A percentile compares a stretch with the other conserved stretches of the same genome.
Evolutionary conservation across 2,329 filamentous ascomycete genomes (phyloP).

Genomic region (Pochonia chlamydosporia): DNA sequence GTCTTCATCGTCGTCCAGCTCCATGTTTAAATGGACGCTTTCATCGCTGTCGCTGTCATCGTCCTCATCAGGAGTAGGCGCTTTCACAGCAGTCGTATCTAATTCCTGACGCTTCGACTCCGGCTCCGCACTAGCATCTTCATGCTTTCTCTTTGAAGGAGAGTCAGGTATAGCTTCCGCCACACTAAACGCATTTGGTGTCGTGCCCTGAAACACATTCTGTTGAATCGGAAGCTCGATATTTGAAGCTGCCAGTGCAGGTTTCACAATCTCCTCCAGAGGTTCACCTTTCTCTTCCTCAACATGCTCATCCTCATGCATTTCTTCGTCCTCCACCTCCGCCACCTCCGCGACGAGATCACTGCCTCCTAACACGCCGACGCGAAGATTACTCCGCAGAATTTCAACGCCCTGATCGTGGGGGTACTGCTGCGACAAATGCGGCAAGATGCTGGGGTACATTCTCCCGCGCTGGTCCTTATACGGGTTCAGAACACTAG

Average conservation of each 20-base stretch:
- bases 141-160: constrained; percentile 33
- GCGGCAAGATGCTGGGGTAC: constrained; percentile 72
- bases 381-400: constrained; percentile 54
- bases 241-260: constrained; percentile 15
- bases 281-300: background rate
- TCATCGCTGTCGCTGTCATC: constrained; percentile 42
- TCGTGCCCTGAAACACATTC: constrained; percentile 29
- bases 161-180: constrained; percentile 17
- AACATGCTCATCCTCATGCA: background rate
- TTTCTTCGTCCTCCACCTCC: constrained; percentile 29
- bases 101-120: constrained; percentile 36
- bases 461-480: constrained; percentile 56
- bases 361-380: constrained; percentile 20
- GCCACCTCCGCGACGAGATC: constrained; percentile 21
- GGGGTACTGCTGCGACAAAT: constrained; percentile 63
- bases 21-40: constrained; percentile 55
- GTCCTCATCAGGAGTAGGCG: constrained; percentile 17
- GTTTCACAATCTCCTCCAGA: constrained; percentile 10
- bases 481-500: constrained; percentile 76
- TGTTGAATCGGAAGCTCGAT: constrained; percentile 21
- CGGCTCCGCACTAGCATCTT: constrained; percentile 27
- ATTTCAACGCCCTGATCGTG: constrained; percentile 64
- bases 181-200: background rate
- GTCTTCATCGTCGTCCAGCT: constrained; percentile 47
- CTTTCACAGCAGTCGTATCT: constrained; percentile 17